Evolutionary conservation across 1,284 basidiomycete genomes (phyloP), one percentile per base, ranked within the genome.

Genomic region (Salmacisia buchloeana): DNA sequence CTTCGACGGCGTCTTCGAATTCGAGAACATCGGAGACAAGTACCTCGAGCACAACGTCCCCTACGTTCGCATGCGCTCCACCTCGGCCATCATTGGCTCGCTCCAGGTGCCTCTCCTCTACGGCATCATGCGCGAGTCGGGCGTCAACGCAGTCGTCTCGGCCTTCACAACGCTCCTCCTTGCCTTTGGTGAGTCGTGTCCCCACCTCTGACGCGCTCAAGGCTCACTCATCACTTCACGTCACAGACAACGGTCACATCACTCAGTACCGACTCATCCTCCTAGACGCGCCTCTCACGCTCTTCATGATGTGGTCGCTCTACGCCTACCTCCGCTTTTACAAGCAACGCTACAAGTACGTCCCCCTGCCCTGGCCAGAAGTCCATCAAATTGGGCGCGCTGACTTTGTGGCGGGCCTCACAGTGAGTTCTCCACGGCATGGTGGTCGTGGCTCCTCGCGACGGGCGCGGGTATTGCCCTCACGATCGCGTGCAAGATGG

Each of bases 401-500:
- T 9, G 18, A 9, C 56, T 23, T 29, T 13, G 7, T n/a, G 7
- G 43, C n/a, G 6, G 6, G 12, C 21, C n/a, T 23, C 13, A 35
- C 60, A 61, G 60, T 54, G 71, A 72, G 25, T 78, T 78, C 61
- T 63, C 64, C 21, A 7, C 54, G 0, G 33, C 35, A 67, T 99
- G 96, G 96, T 98, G 94, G 92, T 85, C 85, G 54, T 99, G 96
- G 96, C 84, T 98, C 49, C 80, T 90, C 39, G 85, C 89, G 1
- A 97, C 96, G 1, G 96, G 96, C 36, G 84, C 90, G 57, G 92
- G 89, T 79, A 90, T 99, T 84, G 92, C 93, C 34, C 90, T 92
- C 79, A 93, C 94, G 2, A 90, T 97, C 84, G 92, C 91, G 21
- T 96, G 94, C 80, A 99, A 99, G 82, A 94, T 98, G 83, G 97